Evolutionary conservation across 352 stramenopile species (phyloP).

Genomic region (Phytophthora quininea): DNA sequence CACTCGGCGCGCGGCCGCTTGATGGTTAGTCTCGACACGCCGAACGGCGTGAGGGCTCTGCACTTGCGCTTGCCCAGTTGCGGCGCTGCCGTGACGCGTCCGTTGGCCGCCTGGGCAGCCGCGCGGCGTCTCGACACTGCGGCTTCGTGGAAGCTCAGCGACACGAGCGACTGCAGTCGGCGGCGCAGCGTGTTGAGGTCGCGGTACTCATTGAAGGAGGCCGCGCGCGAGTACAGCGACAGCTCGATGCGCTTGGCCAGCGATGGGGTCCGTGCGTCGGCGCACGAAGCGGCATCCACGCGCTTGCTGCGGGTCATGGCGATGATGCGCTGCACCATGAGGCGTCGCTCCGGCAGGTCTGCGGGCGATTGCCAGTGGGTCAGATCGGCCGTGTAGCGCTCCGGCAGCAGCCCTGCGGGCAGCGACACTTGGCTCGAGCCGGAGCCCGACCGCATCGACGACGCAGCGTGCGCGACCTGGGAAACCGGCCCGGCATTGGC

Average conservation of each 20-base stretch:
- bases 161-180: constrained; percentile 83
- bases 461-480: constrained; percentile 31
- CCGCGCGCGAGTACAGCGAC: constrained; percentile 80
- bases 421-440: constrained; percentile 43
- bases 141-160: constrained; percentile 87
- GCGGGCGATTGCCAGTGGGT: constrained; percentile 86
- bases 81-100: constrained; percentile 28
- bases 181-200: constrained; percentile 84
- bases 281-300: constrained; percentile 30
- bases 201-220: constrained; percentile 86
- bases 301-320: constrained; percentile 83
- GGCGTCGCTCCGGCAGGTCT: constrained; percentile 74
- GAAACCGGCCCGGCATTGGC: neutral
- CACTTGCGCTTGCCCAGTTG: constrained; percentile 64
- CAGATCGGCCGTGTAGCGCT: constrained; percentile 80
- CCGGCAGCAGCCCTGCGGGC: constrained; percentile 64
- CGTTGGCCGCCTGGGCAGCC: constrained; percentile 15
- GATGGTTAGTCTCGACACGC: constrained; percentile 63
- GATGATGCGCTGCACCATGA: constrained; percentile 90
- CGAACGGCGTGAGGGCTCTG: constrained; percentile 43
- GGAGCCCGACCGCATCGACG: constrained; percentile 58
- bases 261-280: constrained; percentile 72
- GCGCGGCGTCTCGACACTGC: constrained; percentile 60
- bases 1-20: constrained; percentile 55
- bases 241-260: constrained; percentile 88